phyloP scores from a whole-genome alignment of 2,329 filamentous ascomycete species.

The Trichoderma sp. region DNA sequence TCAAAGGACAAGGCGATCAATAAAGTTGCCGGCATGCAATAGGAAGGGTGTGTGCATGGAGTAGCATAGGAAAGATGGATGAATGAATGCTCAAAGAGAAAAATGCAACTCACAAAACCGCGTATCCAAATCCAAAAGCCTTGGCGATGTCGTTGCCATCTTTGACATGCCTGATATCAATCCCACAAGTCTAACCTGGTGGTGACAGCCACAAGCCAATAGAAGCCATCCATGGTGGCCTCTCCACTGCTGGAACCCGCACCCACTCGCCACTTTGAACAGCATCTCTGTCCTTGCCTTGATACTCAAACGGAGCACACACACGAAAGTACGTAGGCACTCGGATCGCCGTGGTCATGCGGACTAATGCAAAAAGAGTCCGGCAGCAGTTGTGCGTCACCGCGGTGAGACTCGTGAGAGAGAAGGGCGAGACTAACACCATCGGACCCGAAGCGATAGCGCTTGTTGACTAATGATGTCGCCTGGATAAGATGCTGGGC shows the following conservation, averaged over 20 bases:
- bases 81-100: background rate
- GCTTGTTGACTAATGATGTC: constrained; percentile 15
- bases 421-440: background rate
- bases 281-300: background rate
- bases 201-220: constrained; percentile 18
- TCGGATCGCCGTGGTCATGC: constrained; percentile 10
- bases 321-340: background rate
- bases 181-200: background rate
- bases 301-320: background rate
- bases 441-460: background rate
- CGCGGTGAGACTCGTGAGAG: constrained; percentile 20
- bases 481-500: background rate
- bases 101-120: background rate
- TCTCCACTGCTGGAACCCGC: constrained; percentile 4
- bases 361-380: constrained; percentile 5
- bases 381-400: constrained; percentile 15
- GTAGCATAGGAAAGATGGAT: background rate
- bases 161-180: background rate
- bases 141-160: constrained; percentile 1
- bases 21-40: background rate
- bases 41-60: background rate
- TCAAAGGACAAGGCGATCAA: background rate
- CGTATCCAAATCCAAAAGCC: background rate
- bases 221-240: background rate
- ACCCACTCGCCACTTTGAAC: constrained; percentile 1